Evolutionary conservation across 2,329 filamentous ascomycete genomes (phyloP).

Genomic region (Beauveria australis): DNA sequence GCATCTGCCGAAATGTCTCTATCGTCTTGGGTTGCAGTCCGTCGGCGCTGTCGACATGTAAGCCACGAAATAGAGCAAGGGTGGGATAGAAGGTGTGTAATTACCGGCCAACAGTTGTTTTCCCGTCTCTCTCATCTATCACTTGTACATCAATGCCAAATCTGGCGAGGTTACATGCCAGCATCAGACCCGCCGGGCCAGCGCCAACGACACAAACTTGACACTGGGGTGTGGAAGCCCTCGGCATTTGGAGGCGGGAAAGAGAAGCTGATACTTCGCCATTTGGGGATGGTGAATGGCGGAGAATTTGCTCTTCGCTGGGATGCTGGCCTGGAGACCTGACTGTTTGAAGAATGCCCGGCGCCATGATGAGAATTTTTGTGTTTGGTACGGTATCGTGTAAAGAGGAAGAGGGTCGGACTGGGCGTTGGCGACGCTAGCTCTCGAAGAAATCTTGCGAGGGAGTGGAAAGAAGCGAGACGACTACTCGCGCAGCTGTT

Average conservation of each 20-base stretch:
- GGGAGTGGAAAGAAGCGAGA: neutral
- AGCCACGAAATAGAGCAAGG: neutral
- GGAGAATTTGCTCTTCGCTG: constrained; percentile 13
- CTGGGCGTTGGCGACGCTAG: neutral
- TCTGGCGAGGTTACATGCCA: constrained; percentile 48
- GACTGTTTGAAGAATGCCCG: constrained; percentile 11
- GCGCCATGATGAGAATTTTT: constrained; percentile 13
- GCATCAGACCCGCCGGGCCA: constrained; percentile 48
- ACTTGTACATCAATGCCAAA: constrained; percentile 59
- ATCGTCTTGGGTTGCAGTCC: constrained; percentile 72
- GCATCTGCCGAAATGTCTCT: constrained; percentile 66
- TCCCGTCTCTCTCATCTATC: constrained; percentile 60
- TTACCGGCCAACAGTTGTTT: constrained; percentile 55
- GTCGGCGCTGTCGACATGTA: constrained; percentile 43
- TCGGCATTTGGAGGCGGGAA: constrained; percentile 40
- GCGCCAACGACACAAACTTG: constrained; percentile 47
- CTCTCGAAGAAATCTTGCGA: neutral
- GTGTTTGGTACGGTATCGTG: neutral
- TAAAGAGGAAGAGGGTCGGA: neutral
- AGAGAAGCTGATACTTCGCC: constrained; percentile 36
- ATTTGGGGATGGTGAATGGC: constrained; percentile 16
- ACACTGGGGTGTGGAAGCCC: constrained; percentile 34
- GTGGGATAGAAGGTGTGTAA: neutral
- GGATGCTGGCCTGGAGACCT: constrained; percentile 9
- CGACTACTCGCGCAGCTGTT: no score